Base-by-base conservation (phyloP, 2,329 filamentous ascomycete genomes). In the Didymella keratinophila region DNA sequence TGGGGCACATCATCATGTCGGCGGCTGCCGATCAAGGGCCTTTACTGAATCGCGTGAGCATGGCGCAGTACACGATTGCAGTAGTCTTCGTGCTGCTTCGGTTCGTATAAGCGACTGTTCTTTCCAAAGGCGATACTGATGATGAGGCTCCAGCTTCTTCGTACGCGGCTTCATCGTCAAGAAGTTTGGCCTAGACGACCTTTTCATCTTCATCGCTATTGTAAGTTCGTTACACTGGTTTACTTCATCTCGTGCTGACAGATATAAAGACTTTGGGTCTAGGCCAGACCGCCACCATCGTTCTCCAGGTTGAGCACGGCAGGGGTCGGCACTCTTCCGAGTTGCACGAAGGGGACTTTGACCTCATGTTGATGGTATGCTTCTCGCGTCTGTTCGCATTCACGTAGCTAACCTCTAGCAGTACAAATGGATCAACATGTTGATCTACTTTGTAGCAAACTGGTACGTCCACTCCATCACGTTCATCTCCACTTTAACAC, bases 391-490 rank as follows among this genome's bases (percentile, higher is more conserved):
- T n/a, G 8, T 16, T 30, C 6, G 23, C 6, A 12, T n/a, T n/a
- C 23, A n/a, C 2, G 5, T n/a, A 8, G 21, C 56, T 66, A 16
- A 62, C 27, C 4, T 37, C 16, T 8, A 25, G n/a, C 45, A 72
- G 68, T 73, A 63, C 47, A 68, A 64, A 25, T 73, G 67, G 66
- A 59, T 71, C 47, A 68, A 69, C 41, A 64, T 69, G 62, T 47
- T 71, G 23, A 55, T 71, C 18, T 73, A 73, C 52, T 68, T 70
- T 28, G 48, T 68, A 25, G 69, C 64, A 14, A 73, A 70, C 37
- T 71, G 70, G 70, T 70, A 45, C n/a, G 27, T 48, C 9, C 3
- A 20, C n/a, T 8, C 16, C n/a, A 4, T 1, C 8, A 10, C 10
- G 5, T 3, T 23, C 9, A 21, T 14, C 23, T n/a, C 11, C 2